Percentiles rank a stretch among this genome's conserved stretches.
phyloP scores from a whole-genome alignment of 1,139 yeast species.

The Yamadazyma blattariae region DNA sequence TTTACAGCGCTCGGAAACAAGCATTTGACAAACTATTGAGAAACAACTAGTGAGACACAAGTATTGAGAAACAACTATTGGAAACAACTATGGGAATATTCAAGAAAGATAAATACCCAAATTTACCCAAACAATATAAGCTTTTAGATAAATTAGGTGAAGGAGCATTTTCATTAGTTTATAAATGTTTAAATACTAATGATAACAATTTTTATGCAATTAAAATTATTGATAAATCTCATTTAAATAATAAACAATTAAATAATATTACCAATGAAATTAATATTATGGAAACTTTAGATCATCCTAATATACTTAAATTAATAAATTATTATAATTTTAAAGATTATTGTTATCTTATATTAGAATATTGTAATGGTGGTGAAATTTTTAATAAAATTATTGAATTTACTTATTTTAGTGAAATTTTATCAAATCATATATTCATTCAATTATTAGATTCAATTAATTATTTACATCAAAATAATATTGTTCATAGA shows the following conservation, averaged over 20 bases:
- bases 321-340: conserved; percentile 62
- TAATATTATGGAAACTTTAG: conserved; percentile 69
- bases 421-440: conserved; percentile 82
- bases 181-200: conserved; percentile 49
- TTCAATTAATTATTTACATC: conserved; percentile 80
- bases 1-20: too few relatives aligned
- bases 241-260: conserved; percentile 48
- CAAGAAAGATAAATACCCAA: conserved; percentile 16
- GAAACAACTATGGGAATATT: too few relatives aligned
- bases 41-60: too few relatives aligned
- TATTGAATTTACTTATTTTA: conserved; percentile 85
- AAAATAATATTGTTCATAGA: conserved; percentile 86
- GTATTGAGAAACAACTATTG: too few relatives aligned
- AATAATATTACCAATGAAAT: conserved; percentile 77
- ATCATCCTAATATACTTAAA: conserved; percentile 71
- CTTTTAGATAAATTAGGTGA: conserved; percentile 51
- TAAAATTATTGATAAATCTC: conserved; percentile 75
- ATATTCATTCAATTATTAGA: conserved; percentile 81
- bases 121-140: conserved; percentile 23
- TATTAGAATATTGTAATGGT: conserved; percentile 84
- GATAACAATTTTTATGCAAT: conserved; percentile 66
- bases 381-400: conserved; percentile 96
- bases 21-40: too few relatives aligned
- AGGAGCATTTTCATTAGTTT: conserved; percentile 91
- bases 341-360: conserved; percentile 65